phyloP scores from a whole-genome alignment of 345 rosid genomes.

The Laguncularia racemosa region DNA sequence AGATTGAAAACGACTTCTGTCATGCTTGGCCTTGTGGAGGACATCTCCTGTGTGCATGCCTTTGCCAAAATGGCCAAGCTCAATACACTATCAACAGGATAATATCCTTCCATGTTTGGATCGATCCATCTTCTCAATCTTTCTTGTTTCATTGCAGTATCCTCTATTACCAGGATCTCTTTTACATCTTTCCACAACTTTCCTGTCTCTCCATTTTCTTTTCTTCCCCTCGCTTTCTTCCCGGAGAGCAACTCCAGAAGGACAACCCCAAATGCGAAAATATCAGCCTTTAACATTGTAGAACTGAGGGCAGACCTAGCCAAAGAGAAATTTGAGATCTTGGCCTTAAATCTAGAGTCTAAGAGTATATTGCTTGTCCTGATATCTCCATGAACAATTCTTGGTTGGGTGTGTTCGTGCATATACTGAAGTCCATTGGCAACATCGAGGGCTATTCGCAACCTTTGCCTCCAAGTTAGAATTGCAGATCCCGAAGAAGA shows the following conservation, averaged over 20 bases:
- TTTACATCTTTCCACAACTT: slow-evolving; percentile 37
- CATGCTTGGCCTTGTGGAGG: slow-evolving; percentile 53
- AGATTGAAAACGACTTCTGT: slow-evolving; percentile 55
- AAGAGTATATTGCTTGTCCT: slow-evolving; percentile 46
- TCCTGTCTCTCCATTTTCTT: slow-evolving; percentile 34
- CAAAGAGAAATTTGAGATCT: slow-evolving; percentile 48
- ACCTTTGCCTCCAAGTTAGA: slow-evolving; percentile 49
- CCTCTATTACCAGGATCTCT: slow-evolving; percentile 26
- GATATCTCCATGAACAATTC: slow-evolving; percentile 45
- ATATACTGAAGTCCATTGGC: slow-evolving; percentile 55
- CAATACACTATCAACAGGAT: slow-evolving; percentile 37
- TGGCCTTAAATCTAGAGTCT: slow-evolving; percentile 45
- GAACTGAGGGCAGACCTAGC: slow-evolving; percentile 27
- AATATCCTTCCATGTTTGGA: slow-evolving; percentile 40
- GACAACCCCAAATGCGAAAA: slow-evolving; percentile 52
- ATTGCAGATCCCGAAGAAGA: slow-evolving; percentile 5
- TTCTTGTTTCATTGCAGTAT: slow-evolving; percentile 21
- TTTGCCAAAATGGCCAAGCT: slow-evolving; percentile 40
- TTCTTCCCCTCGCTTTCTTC: slow-evolving; percentile 36
- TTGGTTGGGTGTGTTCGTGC: slow-evolving; percentile 58
- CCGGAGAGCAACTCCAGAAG: slow-evolving; percentile 54
- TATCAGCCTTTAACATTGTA: slow-evolving; percentile 39
- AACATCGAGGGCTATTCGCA: slow-evolving; percentile 43
- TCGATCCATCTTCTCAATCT: slow-evolving; percentile 45
- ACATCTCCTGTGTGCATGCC: slow-evolving; percentile 38